Percentiles rank a stretch among this genome's conserved stretches.
Evolutionary conservation across 2,329 filamentous ascomycete genomes (phyloP).

Genomic region (Plenodomus lindquistii): DNA sequence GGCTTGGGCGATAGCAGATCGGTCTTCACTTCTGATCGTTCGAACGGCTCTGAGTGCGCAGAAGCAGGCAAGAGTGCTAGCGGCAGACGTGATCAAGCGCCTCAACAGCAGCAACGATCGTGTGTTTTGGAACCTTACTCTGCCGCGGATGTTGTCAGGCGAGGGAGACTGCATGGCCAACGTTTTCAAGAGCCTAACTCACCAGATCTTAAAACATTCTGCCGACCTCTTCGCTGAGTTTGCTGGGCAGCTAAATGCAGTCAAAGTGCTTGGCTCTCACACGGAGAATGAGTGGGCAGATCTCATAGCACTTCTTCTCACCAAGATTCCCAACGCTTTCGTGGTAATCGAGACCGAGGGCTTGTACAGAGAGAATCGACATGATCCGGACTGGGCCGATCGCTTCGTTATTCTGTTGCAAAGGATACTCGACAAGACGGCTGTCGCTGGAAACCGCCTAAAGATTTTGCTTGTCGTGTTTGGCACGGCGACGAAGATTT

Average conservation of each 20-base stretch:
- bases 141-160: background rate
- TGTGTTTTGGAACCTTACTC: constrained; percentile 9
- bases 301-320: constrained; percentile 8
- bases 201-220: constrained; percentile 4
- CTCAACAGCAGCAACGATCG: background rate
- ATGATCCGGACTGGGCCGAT: constrained; percentile 5
- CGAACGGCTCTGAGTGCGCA: constrained; percentile 2
- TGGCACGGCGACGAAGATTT: background rate
- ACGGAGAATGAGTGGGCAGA: constrained; percentile 12
- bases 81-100: constrained; percentile 5
- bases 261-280: constrained; percentile 6
- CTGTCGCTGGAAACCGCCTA: background rate
- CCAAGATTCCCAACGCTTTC: constrained; percentile 8
- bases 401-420: constrained; percentile 5
- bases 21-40: constrained; percentile 2
- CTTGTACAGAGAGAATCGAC: background rate
- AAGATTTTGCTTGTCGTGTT: constrained; percentile 6
- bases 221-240: background rate
- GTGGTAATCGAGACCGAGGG: constrained; percentile 8
- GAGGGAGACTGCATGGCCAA: background rate
- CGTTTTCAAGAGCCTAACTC: constrained; percentile 7
- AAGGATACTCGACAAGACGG: constrained; percentile 1
- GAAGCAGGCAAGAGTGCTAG: constrained; percentile 6
- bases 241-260: constrained; percentile 7
- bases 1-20: background rate